These are phyloP conservation scores for Aureobasidium musti DNA, from an alignment of 2,329 filamentous ascomycete genomes.

Conservation along the genomic window DNA sequence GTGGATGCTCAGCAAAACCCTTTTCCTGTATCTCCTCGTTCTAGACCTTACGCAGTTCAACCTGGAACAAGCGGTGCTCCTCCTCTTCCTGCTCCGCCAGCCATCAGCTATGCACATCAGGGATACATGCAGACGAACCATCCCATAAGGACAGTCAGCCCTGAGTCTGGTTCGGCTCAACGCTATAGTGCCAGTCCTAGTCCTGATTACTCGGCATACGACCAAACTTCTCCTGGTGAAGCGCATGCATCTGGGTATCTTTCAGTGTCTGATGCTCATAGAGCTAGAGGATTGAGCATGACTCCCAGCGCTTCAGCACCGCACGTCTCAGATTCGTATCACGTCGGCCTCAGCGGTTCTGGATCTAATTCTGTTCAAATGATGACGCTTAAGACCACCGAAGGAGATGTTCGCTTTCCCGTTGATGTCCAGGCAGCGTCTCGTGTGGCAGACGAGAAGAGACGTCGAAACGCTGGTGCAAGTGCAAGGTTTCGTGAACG, in stretches of 20 bases:
- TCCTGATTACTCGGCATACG: constrained; percentile 52
- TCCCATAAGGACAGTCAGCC: constrained; percentile 45
- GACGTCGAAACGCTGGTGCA: constrained; percentile 80
- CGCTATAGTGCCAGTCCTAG: constrained; percentile 49
- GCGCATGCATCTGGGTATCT: constrained; percentile 11
- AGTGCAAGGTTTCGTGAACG: constrained; percentile 79
- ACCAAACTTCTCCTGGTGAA: constrained; percentile 40
- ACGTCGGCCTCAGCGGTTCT: constrained; percentile 46
- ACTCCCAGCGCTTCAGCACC: constrained; percentile 17
- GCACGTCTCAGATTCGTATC: constrained; percentile 30
- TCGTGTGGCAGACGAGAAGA: constrained; percentile 79
- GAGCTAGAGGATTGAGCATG: constrained; percentile 26
- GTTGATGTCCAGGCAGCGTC: constrained; percentile 82
- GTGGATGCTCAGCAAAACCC: constrained; percentile 54
- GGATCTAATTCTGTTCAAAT: constrained; percentile 53
- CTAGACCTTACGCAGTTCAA: constrained; percentile 49
- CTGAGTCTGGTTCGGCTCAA: constrained; percentile 31
- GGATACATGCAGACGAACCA: constrained; percentile 41
- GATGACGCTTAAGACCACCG: constrained; percentile 56
- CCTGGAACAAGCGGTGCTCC: constrained; percentile 48
- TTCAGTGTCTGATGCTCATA: constrained; percentile 17
- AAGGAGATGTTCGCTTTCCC: constrained; percentile 61
- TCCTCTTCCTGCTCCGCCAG: constrained; percentile 51
- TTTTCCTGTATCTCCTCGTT: constrained; percentile 48
- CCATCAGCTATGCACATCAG: constrained; percentile 43